These are phyloP conservation scores for Cordyceps cicadae DNA, from an alignment of 2,329 filamentous ascomycete species.

Conservation along the genomic window DNA sequence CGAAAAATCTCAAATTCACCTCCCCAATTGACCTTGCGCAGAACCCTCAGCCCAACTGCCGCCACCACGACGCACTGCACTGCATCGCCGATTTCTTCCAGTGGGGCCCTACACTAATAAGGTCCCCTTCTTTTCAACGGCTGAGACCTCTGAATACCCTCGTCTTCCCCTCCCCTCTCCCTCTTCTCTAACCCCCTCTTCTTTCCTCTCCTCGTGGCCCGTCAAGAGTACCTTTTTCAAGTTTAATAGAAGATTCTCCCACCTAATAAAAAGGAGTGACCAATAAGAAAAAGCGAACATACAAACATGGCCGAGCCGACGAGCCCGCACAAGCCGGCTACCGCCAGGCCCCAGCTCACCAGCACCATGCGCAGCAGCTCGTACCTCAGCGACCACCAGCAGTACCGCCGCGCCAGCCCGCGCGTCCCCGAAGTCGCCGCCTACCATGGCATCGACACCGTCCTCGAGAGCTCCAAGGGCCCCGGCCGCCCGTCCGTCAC, in stretches of 20 bases:
- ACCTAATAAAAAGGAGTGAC: background rate
- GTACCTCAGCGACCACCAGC: conserved; percentile 55
- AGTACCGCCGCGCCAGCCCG: conserved; percentile 43
- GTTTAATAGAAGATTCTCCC: background rate
- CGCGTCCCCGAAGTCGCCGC: conserved; percentile 37
- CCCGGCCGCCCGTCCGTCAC: conserved; percentile 17
- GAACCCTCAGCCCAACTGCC: too few species aligned
- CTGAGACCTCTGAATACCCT: conserved; percentile 5
- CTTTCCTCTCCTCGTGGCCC: background rate
- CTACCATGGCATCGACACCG: conserved; percentile 56
- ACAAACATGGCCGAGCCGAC: conserved; percentile 2
- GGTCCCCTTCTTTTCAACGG: background rate
- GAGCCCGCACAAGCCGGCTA: background rate
- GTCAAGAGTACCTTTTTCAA: background rate
- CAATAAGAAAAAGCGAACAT: background rate
- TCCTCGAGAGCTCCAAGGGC: conserved; percentile 45
- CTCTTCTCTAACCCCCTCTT: background rate
- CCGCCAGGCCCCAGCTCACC: conserved; percentile 38
- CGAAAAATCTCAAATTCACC: too few species aligned
- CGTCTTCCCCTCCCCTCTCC: conserved; percentile 1
- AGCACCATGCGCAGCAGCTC: conserved; percentile 51
- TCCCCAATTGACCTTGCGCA: too few species aligned
- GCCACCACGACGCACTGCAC: too few species aligned
- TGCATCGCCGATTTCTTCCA: background rate
- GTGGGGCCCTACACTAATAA: too few species aligned